phyloP scores from a whole-genome alignment of 331 rosid genomes.

The Arachis monticola region DNA sequence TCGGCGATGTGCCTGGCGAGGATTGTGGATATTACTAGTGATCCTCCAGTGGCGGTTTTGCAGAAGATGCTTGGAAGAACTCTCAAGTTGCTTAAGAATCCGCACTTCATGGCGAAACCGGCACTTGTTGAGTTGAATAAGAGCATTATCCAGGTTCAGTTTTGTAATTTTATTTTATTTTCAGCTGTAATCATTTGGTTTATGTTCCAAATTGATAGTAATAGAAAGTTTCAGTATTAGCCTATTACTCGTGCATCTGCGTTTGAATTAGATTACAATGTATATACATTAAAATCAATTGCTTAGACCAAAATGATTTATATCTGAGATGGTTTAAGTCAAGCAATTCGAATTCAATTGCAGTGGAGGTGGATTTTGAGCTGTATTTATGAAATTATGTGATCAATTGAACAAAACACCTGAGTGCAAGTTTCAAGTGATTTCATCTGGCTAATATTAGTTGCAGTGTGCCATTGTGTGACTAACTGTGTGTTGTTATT shows the following conservation, averaged over 20 bases:
- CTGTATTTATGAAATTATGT: neutral
- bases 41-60: slow-evolving; percentile 68
- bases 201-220: neutral
- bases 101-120: slow-evolving; percentile 81
- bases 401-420: neutral
- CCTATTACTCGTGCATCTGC: too few species aligned
- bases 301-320: too few species aligned
- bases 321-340: neutral
- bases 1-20: slow-evolving; percentile 72
- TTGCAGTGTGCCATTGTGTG: neutral
- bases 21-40: slow-evolving; percentile 60
- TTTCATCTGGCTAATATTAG: neutral
- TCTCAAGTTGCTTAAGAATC: slow-evolving; percentile 74
- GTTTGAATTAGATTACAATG: neutral
- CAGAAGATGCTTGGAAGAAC: slow-evolving; percentile 68
- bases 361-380: neutral
- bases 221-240: neutral
- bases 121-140: slow-evolving; percentile 68
- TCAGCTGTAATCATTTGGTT: neutral
- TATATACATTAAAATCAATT: too few species aligned
- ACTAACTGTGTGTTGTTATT: neutral
- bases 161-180: neutral
- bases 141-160: slow-evolving; percentile 64
- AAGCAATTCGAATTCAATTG: neutral
- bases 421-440: neutral